Percentiles rank a stretch among this genome's conserved stretches.
Conservation (phyloP, 192 early-diverging fungal species). For the Entomortierella chlamydospora region DNA sequence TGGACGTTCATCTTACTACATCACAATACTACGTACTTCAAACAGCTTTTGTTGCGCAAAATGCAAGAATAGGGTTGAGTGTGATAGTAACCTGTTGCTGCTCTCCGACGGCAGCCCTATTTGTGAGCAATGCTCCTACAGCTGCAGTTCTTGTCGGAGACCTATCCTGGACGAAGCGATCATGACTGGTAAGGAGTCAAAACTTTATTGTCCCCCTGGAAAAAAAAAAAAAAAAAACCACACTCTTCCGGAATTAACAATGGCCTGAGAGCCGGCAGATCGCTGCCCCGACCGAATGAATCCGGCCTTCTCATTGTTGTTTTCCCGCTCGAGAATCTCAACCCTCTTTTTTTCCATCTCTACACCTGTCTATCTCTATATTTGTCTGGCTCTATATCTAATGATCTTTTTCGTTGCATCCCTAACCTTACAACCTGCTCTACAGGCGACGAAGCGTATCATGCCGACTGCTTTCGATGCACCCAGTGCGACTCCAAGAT, state of each 20-base stretch:
- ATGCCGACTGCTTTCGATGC: slow-evolving; percentile 85
- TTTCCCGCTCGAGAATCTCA: neutral
- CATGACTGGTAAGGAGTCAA: slow-evolving; percentile 70
- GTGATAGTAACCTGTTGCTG: slow-evolving; percentile 80
- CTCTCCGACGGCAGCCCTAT: slow-evolving; percentile 86
- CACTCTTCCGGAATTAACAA: neutral
- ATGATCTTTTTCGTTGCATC: neutral
- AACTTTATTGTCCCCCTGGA: neutral
- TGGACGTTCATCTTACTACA: neutral
- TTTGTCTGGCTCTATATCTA: neutral
- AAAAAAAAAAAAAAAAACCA: too few relatives aligned
- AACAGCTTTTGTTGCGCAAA: slow-evolving; percentile 82
- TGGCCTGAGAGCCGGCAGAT: neutral
- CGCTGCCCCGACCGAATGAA: neutral
- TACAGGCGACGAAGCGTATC: slow-evolving; percentile 80
- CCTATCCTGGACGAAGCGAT: slow-evolving; percentile 87
- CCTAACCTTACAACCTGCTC: slow-evolving; percentile 12
- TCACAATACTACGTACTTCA: too few relatives aligned
- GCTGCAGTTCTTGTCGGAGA: slow-evolving; percentile 77
- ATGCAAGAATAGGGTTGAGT: slow-evolving; percentile 76
- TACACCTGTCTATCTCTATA: neutral
- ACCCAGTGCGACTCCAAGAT: slow-evolving; percentile 78
- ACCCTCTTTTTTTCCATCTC: neutral
- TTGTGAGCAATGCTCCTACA: slow-evolving; percentile 85
- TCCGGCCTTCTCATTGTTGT: too few relatives aligned